Percentiles rank a stretch among this genome's conserved stretches.
Conservation (phyloP, 345 rosid species). For the Xanthoceras sorbifolium region DNA sequence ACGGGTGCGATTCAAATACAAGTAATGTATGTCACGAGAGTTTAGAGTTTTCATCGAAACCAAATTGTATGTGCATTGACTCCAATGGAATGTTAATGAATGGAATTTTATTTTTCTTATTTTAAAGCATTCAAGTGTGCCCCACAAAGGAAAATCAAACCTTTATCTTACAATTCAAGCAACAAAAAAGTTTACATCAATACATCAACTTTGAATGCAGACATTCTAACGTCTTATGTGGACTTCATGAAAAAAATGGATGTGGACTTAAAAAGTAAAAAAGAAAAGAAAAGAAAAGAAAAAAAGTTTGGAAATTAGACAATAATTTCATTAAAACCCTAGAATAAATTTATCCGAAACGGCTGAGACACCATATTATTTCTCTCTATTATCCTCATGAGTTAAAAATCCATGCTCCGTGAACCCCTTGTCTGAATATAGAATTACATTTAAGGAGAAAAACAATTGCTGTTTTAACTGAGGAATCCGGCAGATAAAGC, state of each 20-base stretch:
- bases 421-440: not conserved
- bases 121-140: constrained; percentile 3
- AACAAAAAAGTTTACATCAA: not conserved
- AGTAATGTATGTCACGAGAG: no score
- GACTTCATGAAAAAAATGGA: not conserved
- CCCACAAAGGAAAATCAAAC: constrained; percentile 6
- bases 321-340: not conserved
- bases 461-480: constrained; percentile 6
- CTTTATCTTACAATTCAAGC: not conserved
- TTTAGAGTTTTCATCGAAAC: no score
- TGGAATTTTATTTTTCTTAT: constrained; percentile 8
- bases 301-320: constrained; percentile 5
- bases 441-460: constrained; percentile 17
- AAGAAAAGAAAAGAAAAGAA: not conserved
- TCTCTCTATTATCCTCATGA: not conserved
- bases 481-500: constrained; percentile 12
- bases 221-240: not conserved
- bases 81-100: not conserved
- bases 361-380: constrained; percentile 20
- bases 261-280: not conserved
- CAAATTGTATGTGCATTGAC: not conserved
- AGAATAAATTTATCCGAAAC: not conserved
- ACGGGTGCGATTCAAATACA: no score
- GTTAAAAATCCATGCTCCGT: not conserved
- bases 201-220: not conserved